Evolutionary conservation across 2,329 filamentous ascomycete species (phyloP), one percentile per base, ranked within the genome.

Genomic region (Pseudonectria foliicola): DNA sequence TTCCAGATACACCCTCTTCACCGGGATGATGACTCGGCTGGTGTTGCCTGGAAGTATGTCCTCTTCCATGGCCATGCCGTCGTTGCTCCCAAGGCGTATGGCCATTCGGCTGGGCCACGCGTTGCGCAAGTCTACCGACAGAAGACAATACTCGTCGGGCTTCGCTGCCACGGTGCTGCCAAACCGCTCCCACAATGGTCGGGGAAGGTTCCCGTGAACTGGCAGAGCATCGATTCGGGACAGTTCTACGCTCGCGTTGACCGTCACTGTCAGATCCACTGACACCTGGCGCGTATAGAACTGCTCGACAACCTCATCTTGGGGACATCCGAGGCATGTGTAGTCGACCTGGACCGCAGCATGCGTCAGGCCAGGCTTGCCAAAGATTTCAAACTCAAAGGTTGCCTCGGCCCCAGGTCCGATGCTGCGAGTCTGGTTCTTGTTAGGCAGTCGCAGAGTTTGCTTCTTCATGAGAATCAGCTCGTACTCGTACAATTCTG

Each of bases 201-300:
- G 58, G 2, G 82, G 81, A 34, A 92, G 76, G 31, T 75, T 68
- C 10, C 77, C 74, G 31, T 77, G 77, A 10, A 94, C 71, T 1
- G 87, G 80, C 24, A 92, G 60, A 13, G 93, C 71, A 52, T 95
- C 89, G 45, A 89, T 79, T 25, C 86, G 75, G 24, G 80, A 73
- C 8, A 95, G 68, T 52, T 95, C 87, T 16, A 95, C 71, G 52
- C 87, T 92, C 4, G 88, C 85, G 54, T 95, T 95, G 31, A 96
- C 90, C 5, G 90, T 95, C 12, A 95, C 76, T 0, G 82, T 85
- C 38, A 96, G 66, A 11, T 87, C 84, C 18, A 94, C 68, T 13
- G 81, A 80, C 12, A 94, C 72, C 54, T 92, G 85, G 26, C 89
- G 75, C 1, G 89, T 95, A 53, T 88, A 86, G 53, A 95, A 94